Evolutionary conservation across 2,329 filamentous ascomycete species (phyloP).

Genomic region (Pyrenophora tritici-repentis): DNA sequence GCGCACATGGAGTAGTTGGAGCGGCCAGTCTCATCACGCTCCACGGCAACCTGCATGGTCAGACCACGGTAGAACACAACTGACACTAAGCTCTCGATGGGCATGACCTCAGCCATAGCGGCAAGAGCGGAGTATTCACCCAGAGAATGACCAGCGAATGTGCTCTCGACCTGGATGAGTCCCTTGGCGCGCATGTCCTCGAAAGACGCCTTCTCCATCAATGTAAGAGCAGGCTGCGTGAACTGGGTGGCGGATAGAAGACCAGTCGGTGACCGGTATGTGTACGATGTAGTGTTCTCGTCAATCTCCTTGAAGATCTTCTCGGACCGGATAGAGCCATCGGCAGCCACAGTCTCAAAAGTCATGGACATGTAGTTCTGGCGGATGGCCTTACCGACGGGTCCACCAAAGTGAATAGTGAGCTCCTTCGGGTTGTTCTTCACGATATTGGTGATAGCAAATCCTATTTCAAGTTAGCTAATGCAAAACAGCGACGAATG

Average conservation of each 20-base stretch:
- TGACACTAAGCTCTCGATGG: conserved; percentile 97
- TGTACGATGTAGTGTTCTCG: conserved; percentile 93
- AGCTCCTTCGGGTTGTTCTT: conserved; percentile 99
- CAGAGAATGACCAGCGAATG: conserved; percentile 95
- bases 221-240: conserved; percentile 92
- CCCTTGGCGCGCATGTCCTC: conserved; percentile 99
- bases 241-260: conserved; percentile 97
- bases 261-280: conserved; percentile 92
- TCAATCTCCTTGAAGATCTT: conserved; percentile 99
- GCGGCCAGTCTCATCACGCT: conserved; percentile 88
- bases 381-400: conserved; percentile 93
- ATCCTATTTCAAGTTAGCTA: conserved; percentile 60
- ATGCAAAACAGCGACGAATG: conserved; percentile 5
- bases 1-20: conserved; percentile 99
- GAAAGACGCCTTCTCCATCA: conserved; percentile 99
- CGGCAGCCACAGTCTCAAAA: conserved; percentile 93
- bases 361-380: conserved; percentile 99
- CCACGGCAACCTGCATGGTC: conserved; percentile 98
- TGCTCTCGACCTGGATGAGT: conserved; percentile 92
- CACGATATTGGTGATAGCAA: conserved; percentile 98
- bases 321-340: conserved; percentile 95
- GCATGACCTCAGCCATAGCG: conserved; percentile 96
- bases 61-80: conserved; percentile 99
- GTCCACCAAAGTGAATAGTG: conserved; percentile 96
- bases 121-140: conserved; percentile 98